Conservation (phyloP, 495 filamentous ascomycete genomes). For the Penicillium coffeae region DNA sequence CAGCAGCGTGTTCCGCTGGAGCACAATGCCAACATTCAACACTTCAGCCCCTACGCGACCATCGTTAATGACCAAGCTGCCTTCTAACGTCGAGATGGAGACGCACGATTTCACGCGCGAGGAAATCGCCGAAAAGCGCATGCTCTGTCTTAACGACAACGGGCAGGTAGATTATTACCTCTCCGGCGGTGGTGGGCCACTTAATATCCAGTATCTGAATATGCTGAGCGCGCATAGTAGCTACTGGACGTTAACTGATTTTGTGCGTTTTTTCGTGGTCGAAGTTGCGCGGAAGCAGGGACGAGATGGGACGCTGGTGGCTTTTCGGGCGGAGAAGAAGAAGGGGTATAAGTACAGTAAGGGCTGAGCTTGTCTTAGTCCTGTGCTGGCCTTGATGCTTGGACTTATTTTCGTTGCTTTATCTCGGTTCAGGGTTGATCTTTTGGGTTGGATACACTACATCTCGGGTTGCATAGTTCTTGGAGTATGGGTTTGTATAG, state of each 20-base stretch:
- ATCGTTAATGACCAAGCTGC: conserved; percentile 56
- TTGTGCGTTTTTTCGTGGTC: conserved; percentile 79
- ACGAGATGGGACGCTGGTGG: conserved; percentile 57
- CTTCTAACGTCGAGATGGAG: conserved; percentile 89
- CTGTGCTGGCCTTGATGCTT: too few relatives aligned
- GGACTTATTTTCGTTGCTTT: too few relatives aligned
- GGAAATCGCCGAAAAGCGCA: conserved; percentile 86
- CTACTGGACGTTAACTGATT: conserved; percentile 85
- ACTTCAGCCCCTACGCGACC: conserved; percentile 33
- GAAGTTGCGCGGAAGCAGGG: conserved; percentile 80
- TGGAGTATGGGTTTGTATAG: neutral
- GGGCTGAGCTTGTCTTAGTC: conserved; percentile 16
- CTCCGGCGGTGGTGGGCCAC: conserved; percentile 69
- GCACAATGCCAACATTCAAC: conserved; percentile 23
- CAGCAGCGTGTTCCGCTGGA: conserved; percentile 58
- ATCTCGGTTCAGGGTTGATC: neutral
- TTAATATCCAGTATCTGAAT: conserved; percentile 94
- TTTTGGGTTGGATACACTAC: neutral
- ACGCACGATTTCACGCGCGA: conserved; percentile 92
- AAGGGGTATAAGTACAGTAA: conserved; percentile 42
- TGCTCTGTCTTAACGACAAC: conserved; percentile 87
- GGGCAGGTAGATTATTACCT: conserved; percentile 91
- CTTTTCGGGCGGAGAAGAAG: conserved; percentile 75
- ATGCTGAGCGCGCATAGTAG: conserved; percentile 96
- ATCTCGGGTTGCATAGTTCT: conserved; percentile 2